These are phyloP conservation scores for Acacia acuminata DNA, from an alignment of 306 rosid genomes.

Conservation along the genomic window DNA sequence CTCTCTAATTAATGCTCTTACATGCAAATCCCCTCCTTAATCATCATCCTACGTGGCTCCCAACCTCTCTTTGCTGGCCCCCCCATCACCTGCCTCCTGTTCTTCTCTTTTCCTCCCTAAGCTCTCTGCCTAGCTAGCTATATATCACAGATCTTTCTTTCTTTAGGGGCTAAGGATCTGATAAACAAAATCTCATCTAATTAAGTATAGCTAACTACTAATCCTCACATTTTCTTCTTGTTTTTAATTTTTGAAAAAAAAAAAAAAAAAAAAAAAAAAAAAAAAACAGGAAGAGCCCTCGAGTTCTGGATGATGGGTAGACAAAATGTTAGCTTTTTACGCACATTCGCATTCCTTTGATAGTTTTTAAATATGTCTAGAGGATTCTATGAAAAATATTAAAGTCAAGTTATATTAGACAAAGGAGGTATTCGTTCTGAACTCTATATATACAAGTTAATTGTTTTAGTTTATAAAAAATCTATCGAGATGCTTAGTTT, in stretches of 20 bases:
- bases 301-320: background rate
- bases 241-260: too few species aligned
- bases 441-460: background rate
- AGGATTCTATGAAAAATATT: background rate
- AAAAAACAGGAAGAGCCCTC: background rate
- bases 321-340: background rate
- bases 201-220: background rate
- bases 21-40: constrained; percentile 36
- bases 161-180: too few species aligned
- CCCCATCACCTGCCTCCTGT: constrained; percentile 7
- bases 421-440: background rate
- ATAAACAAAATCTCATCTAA: background rate
- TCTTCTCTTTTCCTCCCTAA: constrained; percentile 25
- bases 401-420: background rate
- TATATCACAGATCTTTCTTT: background rate
- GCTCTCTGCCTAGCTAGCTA: background rate
- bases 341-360: background rate
- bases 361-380: background rate
- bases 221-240: background rate
- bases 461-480: background rate
- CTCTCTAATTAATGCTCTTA: constrained; percentile 26
- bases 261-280: too few species aligned
- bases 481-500: background rate
- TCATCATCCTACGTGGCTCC: constrained; percentile 56
- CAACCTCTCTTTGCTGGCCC: constrained; percentile 81